Evolutionary conservation across 2,329 filamentous ascomycete genomes (phyloP).

Genomic region (Fusarium musae): DNA sequence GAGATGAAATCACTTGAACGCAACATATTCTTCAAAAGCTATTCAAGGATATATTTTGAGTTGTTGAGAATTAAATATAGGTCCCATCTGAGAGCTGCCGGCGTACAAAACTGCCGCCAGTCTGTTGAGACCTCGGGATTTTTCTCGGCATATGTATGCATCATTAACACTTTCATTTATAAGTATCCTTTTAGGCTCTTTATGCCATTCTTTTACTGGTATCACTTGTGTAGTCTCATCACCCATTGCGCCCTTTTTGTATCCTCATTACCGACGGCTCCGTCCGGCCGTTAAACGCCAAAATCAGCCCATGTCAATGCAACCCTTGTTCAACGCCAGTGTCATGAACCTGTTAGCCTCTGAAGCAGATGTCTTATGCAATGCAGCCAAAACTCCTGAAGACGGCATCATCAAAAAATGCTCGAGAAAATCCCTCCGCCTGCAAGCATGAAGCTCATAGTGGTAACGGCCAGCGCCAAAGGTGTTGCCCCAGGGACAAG

Average conservation of each 20-base stretch:
- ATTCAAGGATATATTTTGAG: neutral
- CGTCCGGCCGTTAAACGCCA: conserved; percentile 28
- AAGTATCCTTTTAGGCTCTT: neutral
- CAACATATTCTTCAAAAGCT: neutral
- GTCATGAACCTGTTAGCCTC: conserved; percentile 17
- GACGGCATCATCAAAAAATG: conserved; percentile 15
- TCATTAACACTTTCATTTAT: neutral
- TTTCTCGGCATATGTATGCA: neutral
- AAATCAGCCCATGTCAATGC: conserved; percentile 35
- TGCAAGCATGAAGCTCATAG: conserved; percentile 40
- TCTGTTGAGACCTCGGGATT: neutral
- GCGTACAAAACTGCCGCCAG: neutral
- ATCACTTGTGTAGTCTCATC: conserved; percentile 28
- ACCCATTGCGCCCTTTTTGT: conserved; percentile 30
- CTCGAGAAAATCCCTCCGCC: conserved; percentile 32
- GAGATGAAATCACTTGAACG: neutral
- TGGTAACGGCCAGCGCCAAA: conserved; percentile 30
- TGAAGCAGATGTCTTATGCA: conserved; percentile 7
- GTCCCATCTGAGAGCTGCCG: neutral
- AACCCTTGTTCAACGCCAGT: conserved; percentile 33
- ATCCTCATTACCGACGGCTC: conserved; percentile 26
- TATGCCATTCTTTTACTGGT: conserved; percentile 27
- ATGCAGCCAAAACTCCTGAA: conserved; percentile 4
- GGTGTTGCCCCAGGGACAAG: conserved; percentile 21
- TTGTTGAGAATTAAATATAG: neutral